Evolutionary conservation across 768 basidiomycete genomes (phyloP).

Genomic region (Mycena amicta): DNA sequence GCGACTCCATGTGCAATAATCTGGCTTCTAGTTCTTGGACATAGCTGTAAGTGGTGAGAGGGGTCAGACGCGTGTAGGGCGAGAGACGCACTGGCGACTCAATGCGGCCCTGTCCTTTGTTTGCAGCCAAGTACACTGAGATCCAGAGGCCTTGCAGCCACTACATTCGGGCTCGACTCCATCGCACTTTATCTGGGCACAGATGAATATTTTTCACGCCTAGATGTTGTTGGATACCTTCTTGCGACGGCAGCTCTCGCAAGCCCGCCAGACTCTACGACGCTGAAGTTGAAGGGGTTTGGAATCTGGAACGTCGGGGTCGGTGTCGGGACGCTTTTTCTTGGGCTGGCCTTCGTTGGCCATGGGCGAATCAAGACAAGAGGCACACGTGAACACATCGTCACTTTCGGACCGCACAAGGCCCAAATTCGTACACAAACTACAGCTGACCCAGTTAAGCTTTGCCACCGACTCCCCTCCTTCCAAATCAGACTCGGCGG

Average conservation of each 20-base stretch:
- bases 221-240: slow-evolving; percentile 27
- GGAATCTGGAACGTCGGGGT: slow-evolving; percentile 59
- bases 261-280: slow-evolving; percentile 84
- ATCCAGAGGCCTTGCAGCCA: slow-evolving; percentile 73
- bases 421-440: neutral
- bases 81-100: slow-evolving; percentile 76
- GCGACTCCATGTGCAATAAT: slow-evolving; percentile 82
- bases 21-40: slow-evolving; percentile 90
- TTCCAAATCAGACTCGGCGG: neutral
- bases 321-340: slow-evolving; percentile 75
- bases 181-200: slow-evolving; percentile 73
- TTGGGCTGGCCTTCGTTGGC: slow-evolving; percentile 44
- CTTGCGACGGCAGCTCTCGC: slow-evolving; percentile 91
- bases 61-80: slow-evolving; percentile 2
- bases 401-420: slow-evolving; percentile 10
- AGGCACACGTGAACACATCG: neutral
- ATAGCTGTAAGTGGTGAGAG: slow-evolving; percentile 55
- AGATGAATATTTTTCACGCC: neutral
- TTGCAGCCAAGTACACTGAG: slow-evolving; percentile 86
- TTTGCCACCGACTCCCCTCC: neutral
- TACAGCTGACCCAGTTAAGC: neutral
- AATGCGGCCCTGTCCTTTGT: slow-evolving; percentile 89
- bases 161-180: slow-evolving; percentile 85
- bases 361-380: slow-evolving; percentile 27
- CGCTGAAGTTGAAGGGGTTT: slow-evolving; percentile 82